Percentiles rank a stretch among this genome's conserved stretches.
Evolutionary conservation across 2,329 filamentous ascomycete species (phyloP).

Genomic region (Colletotrichum tofieldiae): DNA sequence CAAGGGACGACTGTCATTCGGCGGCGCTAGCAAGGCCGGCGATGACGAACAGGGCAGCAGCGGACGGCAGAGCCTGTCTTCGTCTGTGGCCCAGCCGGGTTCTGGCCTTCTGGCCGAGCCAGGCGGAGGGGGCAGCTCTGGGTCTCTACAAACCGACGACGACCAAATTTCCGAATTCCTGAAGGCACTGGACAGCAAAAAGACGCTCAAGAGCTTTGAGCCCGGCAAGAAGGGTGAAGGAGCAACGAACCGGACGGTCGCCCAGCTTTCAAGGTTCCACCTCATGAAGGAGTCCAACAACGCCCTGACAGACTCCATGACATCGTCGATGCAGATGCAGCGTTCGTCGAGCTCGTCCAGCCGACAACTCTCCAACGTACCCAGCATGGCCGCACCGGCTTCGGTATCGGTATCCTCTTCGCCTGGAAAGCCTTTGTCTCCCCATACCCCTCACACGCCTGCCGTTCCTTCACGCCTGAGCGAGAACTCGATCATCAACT

Average conservation of each 20-base stretch:
- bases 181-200: constrained; percentile 88
- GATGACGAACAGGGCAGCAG: constrained; percentile 86
- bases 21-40: constrained; percentile 75
- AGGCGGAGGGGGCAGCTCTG: constrained; percentile 76
- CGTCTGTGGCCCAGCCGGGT: constrained; percentile 79
- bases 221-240: constrained; percentile 77
- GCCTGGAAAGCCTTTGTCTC: constrained; percentile 90
- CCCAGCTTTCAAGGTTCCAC: constrained; percentile 88
- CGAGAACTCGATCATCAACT: constrained; percentile 88
- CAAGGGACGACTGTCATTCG: constrained; percentile 82
- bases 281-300: constrained; percentile 92
- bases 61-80: constrained; percentile 82
- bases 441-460: constrained; percentile 92
- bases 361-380: constrained; percentile 71
- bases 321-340: constrained; percentile 88
- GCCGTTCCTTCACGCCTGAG: constrained; percentile 94
- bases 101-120: constrained; percentile 84
- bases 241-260: constrained; percentile 81
- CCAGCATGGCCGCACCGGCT: constrained; percentile 79
- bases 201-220: constrained; percentile 87
- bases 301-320: constrained; percentile 92
- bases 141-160: constrained; percentile 82
- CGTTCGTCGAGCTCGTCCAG: constrained; percentile 84
- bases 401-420: constrained; percentile 90
- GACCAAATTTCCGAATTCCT: constrained; percentile 96